Base-by-base conservation (phyloP, 116 monocot species). In the Papilionanthe hybrid region DNA sequence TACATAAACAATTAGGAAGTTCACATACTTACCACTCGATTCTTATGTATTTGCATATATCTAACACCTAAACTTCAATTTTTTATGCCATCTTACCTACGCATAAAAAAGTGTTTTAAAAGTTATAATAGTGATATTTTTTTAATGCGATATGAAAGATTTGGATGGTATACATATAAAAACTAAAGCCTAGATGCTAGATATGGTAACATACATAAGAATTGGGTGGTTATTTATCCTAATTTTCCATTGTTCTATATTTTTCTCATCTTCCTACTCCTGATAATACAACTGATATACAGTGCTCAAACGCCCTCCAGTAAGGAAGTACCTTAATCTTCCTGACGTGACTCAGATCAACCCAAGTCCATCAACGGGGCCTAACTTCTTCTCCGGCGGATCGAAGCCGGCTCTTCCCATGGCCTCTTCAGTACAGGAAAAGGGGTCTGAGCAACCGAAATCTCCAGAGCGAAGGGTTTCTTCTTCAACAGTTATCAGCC, bases 251-350 rank as follows among this genome's bases (percentile, higher is more conserved):
- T 23, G 8, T 23, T 63, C 22, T 23, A 23, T 53, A 3, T 68
- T 44, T 22, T 79, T 5, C 11, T 22, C 43, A 42, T 47, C 27
- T 49, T 27, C 48, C 23, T 45, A 8, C 73, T 44, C 7, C 42
- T 79, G 22, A 1, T 68, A 18, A 45, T 66, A 37, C 45, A 9
- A 29, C 19, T 86, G 45, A 73, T 63, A 9, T 41, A 75, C 83
- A 99, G 99, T 83, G 9, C 43, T 99, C 57, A 93, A 87, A 79
- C 89, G 75, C 20, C 90, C 88, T n/a, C 80, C 86, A 30, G 88
- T 99, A 20, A 92, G 92, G 79, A 89, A 85, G 41, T 92, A 81
- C 76, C 63, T 95, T 63, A 83, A 91, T 76, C 85, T 99, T 77
- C 95, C 93, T 30, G 84, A 83, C 20, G 41, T 79, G 47, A 29